Evolutionary conservation across 495 filamentous ascomycete species (phyloP).

Genomic region (Neurospora sp.): DNA sequence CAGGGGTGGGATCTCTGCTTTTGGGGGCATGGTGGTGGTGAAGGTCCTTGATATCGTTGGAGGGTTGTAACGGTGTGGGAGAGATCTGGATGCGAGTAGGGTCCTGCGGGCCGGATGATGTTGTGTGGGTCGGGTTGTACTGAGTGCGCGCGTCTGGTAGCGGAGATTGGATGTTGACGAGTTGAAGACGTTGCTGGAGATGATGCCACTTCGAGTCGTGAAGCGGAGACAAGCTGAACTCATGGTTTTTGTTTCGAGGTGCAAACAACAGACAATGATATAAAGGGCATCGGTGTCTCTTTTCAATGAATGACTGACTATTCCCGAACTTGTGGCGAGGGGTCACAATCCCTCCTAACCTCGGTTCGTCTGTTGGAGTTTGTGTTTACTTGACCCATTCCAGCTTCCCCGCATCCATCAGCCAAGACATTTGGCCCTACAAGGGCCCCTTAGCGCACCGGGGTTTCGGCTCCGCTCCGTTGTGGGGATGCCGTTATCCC

Average conservation of each 20-base stretch:
- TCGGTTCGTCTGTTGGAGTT: neutral
- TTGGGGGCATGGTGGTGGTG: neutral
- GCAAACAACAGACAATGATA: neutral
- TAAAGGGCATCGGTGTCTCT: neutral
- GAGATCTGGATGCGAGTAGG: neutral
- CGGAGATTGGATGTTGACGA: neutral
- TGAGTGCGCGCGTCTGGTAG: neutral
- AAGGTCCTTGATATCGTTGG: neutral
- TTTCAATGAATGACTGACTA: neutral
- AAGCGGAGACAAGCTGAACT: neutral
- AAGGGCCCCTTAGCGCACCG: neutral
- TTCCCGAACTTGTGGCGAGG: neutral
- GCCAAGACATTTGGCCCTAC: neutral
- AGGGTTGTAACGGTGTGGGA: neutral
- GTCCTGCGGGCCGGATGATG: neutral
- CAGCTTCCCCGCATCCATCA: neutral
- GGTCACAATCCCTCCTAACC: neutral
- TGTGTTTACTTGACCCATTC: neutral
- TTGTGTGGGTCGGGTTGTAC: neutral
- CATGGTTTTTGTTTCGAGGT: neutral
- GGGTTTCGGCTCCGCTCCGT: neutral
- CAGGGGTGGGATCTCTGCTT: neutral
- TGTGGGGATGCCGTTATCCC: neutral
- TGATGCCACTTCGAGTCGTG: neutral
- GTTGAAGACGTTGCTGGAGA: neutral